Evolutionary conservation across 306 rosid genomes (phyloP), one percentile per base, ranked within the genome.

Genomic region (Malus asiatica): DNA sequence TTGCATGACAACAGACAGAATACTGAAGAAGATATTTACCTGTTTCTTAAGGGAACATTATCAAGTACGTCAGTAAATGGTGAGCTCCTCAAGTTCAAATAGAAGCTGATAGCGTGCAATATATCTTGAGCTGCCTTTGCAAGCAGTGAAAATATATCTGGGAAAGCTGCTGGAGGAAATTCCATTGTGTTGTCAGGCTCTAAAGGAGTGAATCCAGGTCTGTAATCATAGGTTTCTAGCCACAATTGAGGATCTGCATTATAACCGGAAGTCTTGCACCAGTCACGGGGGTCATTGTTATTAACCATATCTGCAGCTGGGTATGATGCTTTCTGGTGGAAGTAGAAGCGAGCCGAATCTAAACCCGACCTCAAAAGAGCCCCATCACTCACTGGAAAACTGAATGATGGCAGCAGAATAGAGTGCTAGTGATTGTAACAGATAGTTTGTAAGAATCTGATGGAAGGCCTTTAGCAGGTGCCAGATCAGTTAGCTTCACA

Each of bases 241-340:
- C 97, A 95, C 81, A 83, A 52, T 70, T 90, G 92, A 72, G 98
- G 77, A 83, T 95, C 93, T 20, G 93, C 88, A 78, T 87, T 83
- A 78, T 95, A 95, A 69, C 97, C 99, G 48, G 97, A 90, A 64
- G 98, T 90, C 85, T 88, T 95, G 84, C 98, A 92, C 98, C 99
- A 92, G 76, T 90, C 99, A 8, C 77, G 97, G 48, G 97, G 84
- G 46, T 92, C 97, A 65, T 75, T 80, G 45, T 76, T 66, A 76
- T 87, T 84, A 67, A 89, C 87, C 82, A 89, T 76, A 62, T 92
- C 93, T 1, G 87, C 76, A 80, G 97, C 83, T 42, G 93, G 91
- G 67, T 86, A 95, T 16, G 92, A 75, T 61, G 91, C 91, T 81
- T 90, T 90, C 59, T 92, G 99, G 71, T 92, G 90, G 77, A 90